Evolutionary conservation across 2,329 filamentous ascomycete genomes (phyloP), one percentile per base, ranked within the genome.

Genomic region (Macroventuria anomochaeta): DNA sequence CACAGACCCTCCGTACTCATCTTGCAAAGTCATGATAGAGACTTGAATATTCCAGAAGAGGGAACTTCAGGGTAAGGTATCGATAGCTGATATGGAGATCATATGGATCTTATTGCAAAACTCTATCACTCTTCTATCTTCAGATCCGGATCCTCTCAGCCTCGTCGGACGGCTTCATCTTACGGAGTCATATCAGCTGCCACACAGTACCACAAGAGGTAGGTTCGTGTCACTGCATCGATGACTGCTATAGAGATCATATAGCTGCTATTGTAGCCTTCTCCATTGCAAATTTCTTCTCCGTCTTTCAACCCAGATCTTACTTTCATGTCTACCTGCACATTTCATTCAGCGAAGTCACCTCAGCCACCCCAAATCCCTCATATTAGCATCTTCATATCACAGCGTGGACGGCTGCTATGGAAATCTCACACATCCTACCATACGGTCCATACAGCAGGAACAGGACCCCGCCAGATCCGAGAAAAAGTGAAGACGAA

Each of bases 51-150:
- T 17, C 46, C 51, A 15, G n/a, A 54, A 36, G 17, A 36, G 29
- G 51, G 36, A 54, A 25, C 20, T 34, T 7, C 6, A 1, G 0
- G 17, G 7, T 13, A 5, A 39, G 18, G 39, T 29, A 40, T 54
- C 39, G 23, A 49, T 23, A 32, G 34, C 44, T 49, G 51, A 10
- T 54, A 49, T 54, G 51, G 28, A 49, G 51, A 54, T 49, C 51
- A 39, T 54, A 46, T 44, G 10, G 28, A 25, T 34, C 28, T 21
- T 43, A 17, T 42, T 47, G 32, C 50, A 47, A 26, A 5, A 26
- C n/a, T 47, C 25, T 33, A 20, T 43, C 26, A 21, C 25, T 32
- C 34, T 23, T 32, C 33, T 33, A 51, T 44, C 33, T 51, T 37
- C 15, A 42, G 42, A 13, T 29, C 11, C 26, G 18, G 10, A 13